phyloP scores from a whole-genome alignment of 2,329 filamentous ascomycete species.

The Phaeomoniella chlamydospora region DNA sequence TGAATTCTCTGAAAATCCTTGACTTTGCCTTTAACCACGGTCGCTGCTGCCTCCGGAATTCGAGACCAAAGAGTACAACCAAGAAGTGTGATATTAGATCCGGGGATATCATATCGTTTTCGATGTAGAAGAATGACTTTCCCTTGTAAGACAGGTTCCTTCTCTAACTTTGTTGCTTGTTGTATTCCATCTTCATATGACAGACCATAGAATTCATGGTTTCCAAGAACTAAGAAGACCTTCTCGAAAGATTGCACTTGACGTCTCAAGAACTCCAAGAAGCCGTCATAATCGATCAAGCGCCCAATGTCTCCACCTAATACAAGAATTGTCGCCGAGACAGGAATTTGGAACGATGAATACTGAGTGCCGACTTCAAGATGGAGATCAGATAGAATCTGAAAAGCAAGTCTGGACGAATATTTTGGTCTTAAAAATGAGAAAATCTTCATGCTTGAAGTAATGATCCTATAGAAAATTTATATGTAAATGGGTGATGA shows the following conservation, averaged over 20 bases:
- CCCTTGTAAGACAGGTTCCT: conserved; percentile 13
- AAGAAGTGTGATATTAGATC: conserved; percentile 31
- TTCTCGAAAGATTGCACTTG: conserved; percentile 12
- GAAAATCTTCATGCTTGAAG: background rate
- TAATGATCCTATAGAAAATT: no score
- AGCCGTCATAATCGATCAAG: conserved; percentile 11
- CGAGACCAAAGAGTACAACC: conserved; percentile 45
- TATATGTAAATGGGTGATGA: no score
- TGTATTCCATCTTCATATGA: conserved; percentile 10
- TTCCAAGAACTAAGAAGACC: conserved; percentile 19
- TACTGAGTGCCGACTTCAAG: conserved; percentile 14
- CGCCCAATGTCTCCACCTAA: conserved; percentile 20
- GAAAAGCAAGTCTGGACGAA: conserved; percentile 5
- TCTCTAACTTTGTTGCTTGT: conserved; percentile 13
- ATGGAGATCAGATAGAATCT: conserved; percentile 15
- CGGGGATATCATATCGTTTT: conserved; percentile 12
- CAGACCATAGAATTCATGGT: conserved; percentile 21
- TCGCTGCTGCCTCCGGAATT: conserved; percentile 24
- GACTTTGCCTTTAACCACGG: conserved; percentile 28
- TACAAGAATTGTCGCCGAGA: conserved; percentile 9
- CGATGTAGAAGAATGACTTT: conserved; percentile 14
- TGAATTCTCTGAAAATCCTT: conserved; percentile 41
- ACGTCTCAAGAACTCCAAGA: conserved; percentile 12
- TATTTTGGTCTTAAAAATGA: background rate
- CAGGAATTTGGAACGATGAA: conserved; percentile 9